Base-by-base conservation (phyloP, 1,284 basidiomycete species). In the Apiotrichum mycotoxinovorans region DNA sequence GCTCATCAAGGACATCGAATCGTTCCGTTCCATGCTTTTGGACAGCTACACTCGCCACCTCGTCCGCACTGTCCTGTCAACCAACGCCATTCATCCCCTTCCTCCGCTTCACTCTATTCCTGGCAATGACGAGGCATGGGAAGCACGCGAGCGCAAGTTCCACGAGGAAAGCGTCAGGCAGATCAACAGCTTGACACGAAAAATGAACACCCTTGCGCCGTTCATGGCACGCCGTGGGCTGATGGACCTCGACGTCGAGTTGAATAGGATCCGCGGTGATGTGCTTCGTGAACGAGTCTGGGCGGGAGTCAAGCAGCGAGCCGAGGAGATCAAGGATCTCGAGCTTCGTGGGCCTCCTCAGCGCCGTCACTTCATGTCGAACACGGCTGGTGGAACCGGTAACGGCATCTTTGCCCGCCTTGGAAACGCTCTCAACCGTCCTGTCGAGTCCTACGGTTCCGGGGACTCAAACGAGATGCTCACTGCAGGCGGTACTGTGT, bases 171-270 rank as follows among this genome's bases (percentile, higher is more conserved):
- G 85, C 20, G 67, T 93, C 40, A 80, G 79, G 26, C 84, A 89
- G 63, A 75, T 92, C 33, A 92, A 93, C 74, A 79, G 83, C 12
- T 77, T 87, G 9, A 85, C 91, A 34, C 79, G 87, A 51, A 84
- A 86, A 74, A 88, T 90, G 76, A 92, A 93, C 68, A 85, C 83
- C 12, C 74, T 87, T 40, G 89, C 89, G 12, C 89, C 89, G 4
- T 87, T 86, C 64, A 79, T 84, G 14, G 88, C 86, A 22, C 81
- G 89, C 18, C 78, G 86, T 43, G 77, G 83, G 5, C 82, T 86
- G 54, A 80, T 87, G 58, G 76, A 78, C 35, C 80, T 82, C 22
- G 78, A 80, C 12, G 75, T 71, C 20, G 89, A 91, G 74, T 76
- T 91, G 15, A 80, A 80, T 62, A 79, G 75, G 60, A 71, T 83